These are phyloP conservation scores for Globisporangium alternatum DNA, from an alignment of 352 stramenopile genomes.

Conservation along the genomic window DNA sequence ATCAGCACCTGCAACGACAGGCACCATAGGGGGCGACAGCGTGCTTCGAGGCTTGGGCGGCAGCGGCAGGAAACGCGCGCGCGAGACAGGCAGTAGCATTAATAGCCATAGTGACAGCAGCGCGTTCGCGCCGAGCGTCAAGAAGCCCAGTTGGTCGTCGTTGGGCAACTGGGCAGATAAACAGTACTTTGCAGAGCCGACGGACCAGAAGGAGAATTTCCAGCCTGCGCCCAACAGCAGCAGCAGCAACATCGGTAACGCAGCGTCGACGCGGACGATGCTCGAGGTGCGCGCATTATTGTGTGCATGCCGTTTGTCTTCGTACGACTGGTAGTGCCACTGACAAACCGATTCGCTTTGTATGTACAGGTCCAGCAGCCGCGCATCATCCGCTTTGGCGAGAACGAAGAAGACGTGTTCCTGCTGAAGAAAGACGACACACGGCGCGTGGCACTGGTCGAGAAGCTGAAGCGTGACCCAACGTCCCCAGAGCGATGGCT, in stretches of 20 bases:
- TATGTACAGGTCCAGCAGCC: constrained; percentile 19
- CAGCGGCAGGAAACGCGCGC: constrained; percentile 31
- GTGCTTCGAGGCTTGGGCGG: constrained; percentile 8
- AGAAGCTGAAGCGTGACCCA: constrained; percentile 47
- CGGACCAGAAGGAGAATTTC: constrained; percentile 46
- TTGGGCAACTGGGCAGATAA: constrained; percentile 11
- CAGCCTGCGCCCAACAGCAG: constrained; percentile 21
- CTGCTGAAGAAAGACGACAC: constrained; percentile 48
- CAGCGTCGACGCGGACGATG: constrained; percentile 12
- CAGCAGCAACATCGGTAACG: constrained; percentile 10
- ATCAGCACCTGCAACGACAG: not conserved
- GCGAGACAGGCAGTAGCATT: constrained; percentile 22
- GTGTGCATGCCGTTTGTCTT: not conserved
- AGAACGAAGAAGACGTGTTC: constrained; percentile 61
- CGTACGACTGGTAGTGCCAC: not conserved
- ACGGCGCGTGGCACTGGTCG: constrained; percentile 36
- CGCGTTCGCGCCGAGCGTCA: constrained; percentile 24
- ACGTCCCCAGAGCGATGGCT: constrained; percentile 49
- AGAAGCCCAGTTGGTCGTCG: constrained; percentile 18
- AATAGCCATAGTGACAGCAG: constrained; percentile 2
- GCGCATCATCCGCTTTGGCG: constrained; percentile 50
- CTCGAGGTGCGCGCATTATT: constrained; percentile 11
- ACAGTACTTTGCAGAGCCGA: not conserved
- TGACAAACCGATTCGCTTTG: not conserved
- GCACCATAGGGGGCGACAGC: constrained; percentile 12